Evolutionary conservation across 148 eudicot species (phyloP).

Genomic region (Chenopodium berlandieri): DNA sequence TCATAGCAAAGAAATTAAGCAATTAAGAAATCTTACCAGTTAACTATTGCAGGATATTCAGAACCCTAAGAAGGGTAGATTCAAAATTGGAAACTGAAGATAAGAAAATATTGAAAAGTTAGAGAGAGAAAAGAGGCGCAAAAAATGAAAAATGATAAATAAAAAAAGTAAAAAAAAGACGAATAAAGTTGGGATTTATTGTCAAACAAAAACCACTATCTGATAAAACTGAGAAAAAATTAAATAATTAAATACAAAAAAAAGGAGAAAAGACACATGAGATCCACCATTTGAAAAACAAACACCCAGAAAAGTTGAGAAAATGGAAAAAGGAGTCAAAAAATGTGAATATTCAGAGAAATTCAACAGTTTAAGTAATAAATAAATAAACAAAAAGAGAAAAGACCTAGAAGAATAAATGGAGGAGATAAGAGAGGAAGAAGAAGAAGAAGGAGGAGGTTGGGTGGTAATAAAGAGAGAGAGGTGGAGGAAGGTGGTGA

Average conservation of each 20-base stretch:
- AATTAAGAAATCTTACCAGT: slow-evolving; percentile 15
- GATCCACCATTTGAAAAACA: slow-evolving; percentile 26
- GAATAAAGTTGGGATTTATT: slow-evolving; percentile 25
- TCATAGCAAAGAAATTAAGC: not conserved
- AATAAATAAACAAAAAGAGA: not conserved
- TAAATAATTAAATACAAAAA: not conserved
- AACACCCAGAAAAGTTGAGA: not conserved
- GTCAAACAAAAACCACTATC: slow-evolving; percentile 35
- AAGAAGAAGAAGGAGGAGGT: not conserved
- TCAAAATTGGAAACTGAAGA: slow-evolving; percentile 17
- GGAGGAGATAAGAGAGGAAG: not conserved
- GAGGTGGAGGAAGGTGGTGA: slow-evolving; percentile 24
- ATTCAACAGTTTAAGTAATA: not conserved
- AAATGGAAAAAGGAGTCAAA: not conserved
- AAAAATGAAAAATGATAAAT: not conserved
- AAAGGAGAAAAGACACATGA: slow-evolving; percentile 24
- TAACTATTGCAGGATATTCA: not conserved
- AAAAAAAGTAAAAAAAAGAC: slow-evolving; percentile 19
- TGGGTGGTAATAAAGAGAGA: not conserved
- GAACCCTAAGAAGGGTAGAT: slow-evolving; percentile 3
- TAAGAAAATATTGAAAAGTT: slow-evolving; percentile 7
- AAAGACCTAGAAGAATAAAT: not conserved
- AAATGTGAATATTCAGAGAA: not conserved
- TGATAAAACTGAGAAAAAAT: slow-evolving; percentile 26
- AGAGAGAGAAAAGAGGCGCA: not conserved